phyloP scores from a whole-genome alignment of 1,284 basidiomycete genomes.

The Mycena citricolor region DNA sequence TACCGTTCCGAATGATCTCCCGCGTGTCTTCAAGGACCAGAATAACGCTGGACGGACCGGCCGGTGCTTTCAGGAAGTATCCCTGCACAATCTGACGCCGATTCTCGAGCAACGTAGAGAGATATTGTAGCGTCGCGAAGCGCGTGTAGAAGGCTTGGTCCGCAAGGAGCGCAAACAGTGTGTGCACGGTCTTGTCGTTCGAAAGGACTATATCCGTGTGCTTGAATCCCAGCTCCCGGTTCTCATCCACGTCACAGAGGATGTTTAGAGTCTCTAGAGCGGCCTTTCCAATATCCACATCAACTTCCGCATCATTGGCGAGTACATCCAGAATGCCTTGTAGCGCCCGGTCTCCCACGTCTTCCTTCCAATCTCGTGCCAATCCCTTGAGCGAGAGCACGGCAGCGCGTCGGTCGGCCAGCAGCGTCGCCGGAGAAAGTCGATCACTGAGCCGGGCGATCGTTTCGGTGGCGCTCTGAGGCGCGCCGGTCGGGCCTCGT shows the following conservation, averaged over 20 bases:
- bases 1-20: conserved; percentile 84
- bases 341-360: conserved; percentile 79
- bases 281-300: conserved; percentile 88
- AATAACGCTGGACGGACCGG: conserved; percentile 73
- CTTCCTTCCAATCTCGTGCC: conserved; percentile 85
- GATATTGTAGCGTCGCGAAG: conserved; percentile 83
- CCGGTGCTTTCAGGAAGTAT: conserved; percentile 84
- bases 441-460: conserved; percentile 87
- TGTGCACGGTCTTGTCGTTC: conserved; percentile 73
- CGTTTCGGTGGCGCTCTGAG: conserved; percentile 83
- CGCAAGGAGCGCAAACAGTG: conserved; percentile 76
- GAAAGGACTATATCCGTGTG: conserved; percentile 73
- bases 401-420: conserved; percentile 90
- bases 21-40: conserved; percentile 76
- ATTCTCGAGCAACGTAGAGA: conserved; percentile 79
- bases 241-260: conserved; percentile 72
- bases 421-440: conserved; percentile 80
- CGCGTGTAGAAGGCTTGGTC: conserved; percentile 84
- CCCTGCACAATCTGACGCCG: conserved; percentile 80
- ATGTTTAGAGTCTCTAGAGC: conserved; percentile 82
- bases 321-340: conserved; percentile 78
- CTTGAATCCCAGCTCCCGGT: conserved; percentile 68
- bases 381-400: conserved; percentile 92
- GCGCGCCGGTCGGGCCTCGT: conserved; percentile 71
- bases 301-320: conserved; percentile 83